phyloP scores from a whole-genome alignment of 495 filamentous ascomycete species.

The Talaromyces thailandensis region DNA sequence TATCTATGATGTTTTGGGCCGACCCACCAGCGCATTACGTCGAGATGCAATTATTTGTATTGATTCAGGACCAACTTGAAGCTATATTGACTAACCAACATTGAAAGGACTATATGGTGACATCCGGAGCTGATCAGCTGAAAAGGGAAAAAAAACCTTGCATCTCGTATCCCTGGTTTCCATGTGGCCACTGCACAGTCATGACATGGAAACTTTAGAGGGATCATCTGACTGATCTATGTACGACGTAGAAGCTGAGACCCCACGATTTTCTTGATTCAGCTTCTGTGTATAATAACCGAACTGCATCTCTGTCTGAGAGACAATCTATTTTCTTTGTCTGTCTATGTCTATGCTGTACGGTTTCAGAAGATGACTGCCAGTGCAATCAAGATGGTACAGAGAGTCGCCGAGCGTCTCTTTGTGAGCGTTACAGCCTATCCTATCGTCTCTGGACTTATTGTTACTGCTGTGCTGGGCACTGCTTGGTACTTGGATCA shows the following conservation, averaged over 20 bases:
- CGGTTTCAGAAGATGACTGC: background rate
- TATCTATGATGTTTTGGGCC: background rate
- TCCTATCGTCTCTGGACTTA: background rate
- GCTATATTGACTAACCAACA: background rate
- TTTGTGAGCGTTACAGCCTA: background rate
- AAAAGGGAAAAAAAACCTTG: background rate
- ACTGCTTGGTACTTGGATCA: background rate
- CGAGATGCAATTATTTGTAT: background rate
- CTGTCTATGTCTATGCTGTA: too few relatives aligned
- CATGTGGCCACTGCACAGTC: background rate
- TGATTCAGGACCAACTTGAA: background rate
- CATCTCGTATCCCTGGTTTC: background rate
- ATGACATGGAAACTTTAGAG: background rate
- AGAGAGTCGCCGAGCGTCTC: background rate
- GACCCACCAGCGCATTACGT: background rate
- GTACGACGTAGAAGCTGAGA: background rate
- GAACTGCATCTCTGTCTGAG: too few relatives aligned
- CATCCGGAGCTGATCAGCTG: background rate
- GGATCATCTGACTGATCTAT: background rate
- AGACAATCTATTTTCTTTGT: background rate
- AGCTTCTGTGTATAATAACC: too few relatives aligned
- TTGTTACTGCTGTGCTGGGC: background rate
- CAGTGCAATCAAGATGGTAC: background rate
- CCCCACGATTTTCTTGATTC: background rate
- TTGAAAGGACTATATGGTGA: background rate